Evolutionary conservation across 768 basidiomycete genomes (phyloP).

Genomic region (Kwoniella sp.): DNA sequence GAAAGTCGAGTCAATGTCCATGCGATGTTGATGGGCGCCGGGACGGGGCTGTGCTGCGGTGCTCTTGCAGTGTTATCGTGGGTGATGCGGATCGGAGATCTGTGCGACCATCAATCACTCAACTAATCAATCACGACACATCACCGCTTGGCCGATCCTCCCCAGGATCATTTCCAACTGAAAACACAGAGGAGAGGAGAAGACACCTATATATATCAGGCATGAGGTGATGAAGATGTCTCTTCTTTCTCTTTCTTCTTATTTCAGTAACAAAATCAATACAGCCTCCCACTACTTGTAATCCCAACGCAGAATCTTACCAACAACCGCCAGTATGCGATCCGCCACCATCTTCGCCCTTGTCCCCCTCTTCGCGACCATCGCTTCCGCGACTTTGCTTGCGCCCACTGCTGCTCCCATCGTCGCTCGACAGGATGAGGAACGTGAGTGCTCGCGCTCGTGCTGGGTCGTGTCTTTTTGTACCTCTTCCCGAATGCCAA

Average conservation of each 20-base stretch:
- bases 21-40: neutral
- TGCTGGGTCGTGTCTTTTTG: no score
- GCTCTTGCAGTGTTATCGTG: neutral
- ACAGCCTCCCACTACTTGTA: neutral
- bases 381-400: constrained; percentile 7
- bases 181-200: no score
- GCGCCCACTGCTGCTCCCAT: constrained; percentile 9
- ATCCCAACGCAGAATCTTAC: neutral
- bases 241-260: constrained; percentile 1
- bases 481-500: neutral
- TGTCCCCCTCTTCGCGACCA: constrained; percentile 14
- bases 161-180: neutral
- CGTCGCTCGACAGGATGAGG: constrained; percentile 11
- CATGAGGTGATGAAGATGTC: neutral
- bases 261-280: constrained; percentile 1
- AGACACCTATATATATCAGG: neutral
- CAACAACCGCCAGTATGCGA: constrained; percentile 8
- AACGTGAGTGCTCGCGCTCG: neutral
- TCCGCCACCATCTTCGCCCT: constrained; percentile 13
- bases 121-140: no score
- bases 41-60: neutral
- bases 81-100: neutral
- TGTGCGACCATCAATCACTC: neutral
- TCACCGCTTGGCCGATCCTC: neutral
- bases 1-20: neutral